Conservation (phyloP, 2,329 filamentous ascomycete genomes). For the Lasiodiplodia sp. region DNA sequence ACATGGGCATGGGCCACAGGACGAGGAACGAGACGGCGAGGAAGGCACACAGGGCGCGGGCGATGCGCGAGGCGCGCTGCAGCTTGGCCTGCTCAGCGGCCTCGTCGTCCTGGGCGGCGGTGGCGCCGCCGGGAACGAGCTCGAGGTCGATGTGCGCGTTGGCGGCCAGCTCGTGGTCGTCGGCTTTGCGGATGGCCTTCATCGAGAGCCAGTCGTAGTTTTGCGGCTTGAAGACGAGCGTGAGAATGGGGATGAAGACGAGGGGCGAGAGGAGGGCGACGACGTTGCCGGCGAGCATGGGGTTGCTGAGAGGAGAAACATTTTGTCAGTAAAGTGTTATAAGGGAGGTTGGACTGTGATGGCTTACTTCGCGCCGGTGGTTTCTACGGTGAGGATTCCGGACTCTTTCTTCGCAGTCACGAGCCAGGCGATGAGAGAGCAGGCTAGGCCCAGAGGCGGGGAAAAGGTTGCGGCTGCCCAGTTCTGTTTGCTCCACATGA, state of each 20-base stretch:
- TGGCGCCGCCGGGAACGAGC: slow-evolving; percentile 59
- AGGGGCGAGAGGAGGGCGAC: slow-evolving; percentile 79
- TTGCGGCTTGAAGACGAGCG: slow-evolving; percentile 71
- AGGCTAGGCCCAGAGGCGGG: slow-evolving; percentile 72
- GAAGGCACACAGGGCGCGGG: slow-evolving; percentile 64
- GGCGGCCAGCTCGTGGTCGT: slow-evolving; percentile 75
- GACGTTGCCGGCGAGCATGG: slow-evolving; percentile 89
- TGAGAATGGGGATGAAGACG: slow-evolving; percentile 78
- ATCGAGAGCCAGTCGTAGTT: slow-evolving; percentile 89
- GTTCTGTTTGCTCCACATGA: slow-evolving; percentile 83
- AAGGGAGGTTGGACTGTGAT: slow-evolving; percentile 29
- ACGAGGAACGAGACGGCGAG: slow-evolving; percentile 77
- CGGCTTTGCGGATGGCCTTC: slow-evolving; percentile 77
- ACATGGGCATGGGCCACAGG: slow-evolving; percentile 93
- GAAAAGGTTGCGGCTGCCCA: slow-evolving; percentile 74
- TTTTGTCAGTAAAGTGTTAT: neutral
- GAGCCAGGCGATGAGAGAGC: slow-evolving; percentile 77
- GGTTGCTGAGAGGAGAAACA: slow-evolving; percentile 40
- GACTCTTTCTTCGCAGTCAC: slow-evolving; percentile 76
- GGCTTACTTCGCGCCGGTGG: slow-evolving; percentile 67
- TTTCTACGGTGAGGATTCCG: slow-evolving; percentile 72
- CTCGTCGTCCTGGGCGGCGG: slow-evolving; percentile 40
- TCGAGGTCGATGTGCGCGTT: slow-evolving; percentile 65
- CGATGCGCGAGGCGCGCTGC: slow-evolving; percentile 56
- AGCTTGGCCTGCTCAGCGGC: slow-evolving; percentile 52